phyloP scores from a whole-genome alignment of 2,329 filamentous ascomycete genomes.

The Cyphellophora europaea region DNA sequence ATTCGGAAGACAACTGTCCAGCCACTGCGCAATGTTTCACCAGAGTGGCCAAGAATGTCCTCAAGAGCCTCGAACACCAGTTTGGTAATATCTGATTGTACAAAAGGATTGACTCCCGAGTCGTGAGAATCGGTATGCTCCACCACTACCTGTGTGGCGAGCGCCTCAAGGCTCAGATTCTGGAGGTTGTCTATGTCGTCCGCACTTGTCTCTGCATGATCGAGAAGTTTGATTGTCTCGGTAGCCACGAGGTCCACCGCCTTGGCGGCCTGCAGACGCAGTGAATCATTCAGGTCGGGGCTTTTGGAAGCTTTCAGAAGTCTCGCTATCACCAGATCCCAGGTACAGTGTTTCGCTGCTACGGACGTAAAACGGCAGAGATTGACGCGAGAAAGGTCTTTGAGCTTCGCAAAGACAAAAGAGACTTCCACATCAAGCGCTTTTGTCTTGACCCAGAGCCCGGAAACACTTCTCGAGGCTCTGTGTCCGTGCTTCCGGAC shows the following conservation, averaged over 20 bases:
- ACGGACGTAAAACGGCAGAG: slow-evolving; percentile 63
- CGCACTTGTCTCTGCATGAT: slow-evolving; percentile 22
- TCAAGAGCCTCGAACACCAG: slow-evolving; percentile 72
- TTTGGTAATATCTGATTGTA: slow-evolving; percentile 52
- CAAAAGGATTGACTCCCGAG: too few species aligned
- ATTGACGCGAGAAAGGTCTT: slow-evolving; percentile 65
- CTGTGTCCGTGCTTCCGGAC: slow-evolving; percentile 22
- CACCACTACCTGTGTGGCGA: slow-evolving; percentile 11
- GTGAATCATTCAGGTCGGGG: slow-evolving; percentile 26
- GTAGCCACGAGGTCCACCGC: slow-evolving; percentile 43
- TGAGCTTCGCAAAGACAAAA: slow-evolving; percentile 61
- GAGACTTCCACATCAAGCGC: slow-evolving; percentile 34
- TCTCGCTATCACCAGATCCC: slow-evolving; percentile 55
- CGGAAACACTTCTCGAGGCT: slow-evolving; percentile 30
- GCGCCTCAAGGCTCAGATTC: slow-evolving; percentile 9
- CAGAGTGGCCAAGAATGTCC: slow-evolving; percentile 75
- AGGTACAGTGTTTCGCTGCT: slow-evolving; percentile 55
- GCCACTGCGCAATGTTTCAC: slow-evolving; percentile 54
- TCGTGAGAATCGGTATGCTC: not conserved
- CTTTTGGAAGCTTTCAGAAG: slow-evolving; percentile 39
- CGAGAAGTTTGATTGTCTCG: slow-evolving; percentile 32
- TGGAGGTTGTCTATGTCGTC: slow-evolving; percentile 11
- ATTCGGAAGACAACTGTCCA: slow-evolving; percentile 84
- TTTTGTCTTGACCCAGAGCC: slow-evolving; percentile 29
- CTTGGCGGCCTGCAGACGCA: slow-evolving; percentile 47